Evolutionary conservation across 2,329 filamentous ascomycete genomes (phyloP).

Genomic region (Colletotrichum lini): DNA sequence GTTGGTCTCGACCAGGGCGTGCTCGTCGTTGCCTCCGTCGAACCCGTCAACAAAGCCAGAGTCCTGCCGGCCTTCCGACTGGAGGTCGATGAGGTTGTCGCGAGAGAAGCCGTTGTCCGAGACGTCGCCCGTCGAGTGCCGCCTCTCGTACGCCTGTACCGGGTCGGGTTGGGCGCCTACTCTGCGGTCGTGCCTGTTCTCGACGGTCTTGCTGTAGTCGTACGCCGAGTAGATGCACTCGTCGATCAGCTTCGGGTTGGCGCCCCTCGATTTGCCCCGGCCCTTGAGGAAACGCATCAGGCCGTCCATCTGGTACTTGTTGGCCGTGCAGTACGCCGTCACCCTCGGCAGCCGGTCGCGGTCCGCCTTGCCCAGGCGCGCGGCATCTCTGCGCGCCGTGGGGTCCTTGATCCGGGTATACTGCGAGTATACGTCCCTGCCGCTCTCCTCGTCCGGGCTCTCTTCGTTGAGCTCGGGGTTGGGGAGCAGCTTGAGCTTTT

Average conservation of each 20-base stretch:
- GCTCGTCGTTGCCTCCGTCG: slow-evolving; percentile 46
- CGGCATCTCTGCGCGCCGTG: slow-evolving; percentile 91
- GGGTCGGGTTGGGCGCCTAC: slow-evolving; percentile 52
- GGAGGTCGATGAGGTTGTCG: slow-evolving; percentile 76
- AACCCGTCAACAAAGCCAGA: slow-evolving; percentile 51
- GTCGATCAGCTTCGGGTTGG: slow-evolving; percentile 93
- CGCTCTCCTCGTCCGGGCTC: slow-evolving; percentile 87
- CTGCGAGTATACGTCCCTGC: slow-evolving; percentile 96
- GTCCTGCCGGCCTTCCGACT: slow-evolving; percentile 55
- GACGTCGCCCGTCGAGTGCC: slow-evolving; percentile 83
- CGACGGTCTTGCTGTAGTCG: slow-evolving; percentile 74
- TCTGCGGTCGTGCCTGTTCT: slow-evolving; percentile 51
- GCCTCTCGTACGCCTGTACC: slow-evolving; percentile 70
- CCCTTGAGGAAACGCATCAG: slow-evolving; percentile 94
- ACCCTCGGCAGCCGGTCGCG: slow-evolving; percentile 88
- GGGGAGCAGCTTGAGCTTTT: slow-evolving; percentile 97
- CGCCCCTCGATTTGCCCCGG: slow-evolving; percentile 80
- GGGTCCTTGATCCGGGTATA: slow-evolving; percentile 98
- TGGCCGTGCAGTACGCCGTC: slow-evolving; percentile 96
- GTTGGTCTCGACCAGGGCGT: slow-evolving; percentile 59
- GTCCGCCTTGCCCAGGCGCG: slow-evolving; percentile 92
- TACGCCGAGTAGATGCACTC: slow-evolving; percentile 98
- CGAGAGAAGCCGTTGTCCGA: slow-evolving; percentile 68
- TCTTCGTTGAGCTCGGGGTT: slow-evolving; percentile 88
- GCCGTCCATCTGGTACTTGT: slow-evolving; percentile 90